These are phyloP conservation scores for Kodamaea suecica DNA, from an alignment of 1,139 yeast genomes.

Conservation along the genomic window DNA sequence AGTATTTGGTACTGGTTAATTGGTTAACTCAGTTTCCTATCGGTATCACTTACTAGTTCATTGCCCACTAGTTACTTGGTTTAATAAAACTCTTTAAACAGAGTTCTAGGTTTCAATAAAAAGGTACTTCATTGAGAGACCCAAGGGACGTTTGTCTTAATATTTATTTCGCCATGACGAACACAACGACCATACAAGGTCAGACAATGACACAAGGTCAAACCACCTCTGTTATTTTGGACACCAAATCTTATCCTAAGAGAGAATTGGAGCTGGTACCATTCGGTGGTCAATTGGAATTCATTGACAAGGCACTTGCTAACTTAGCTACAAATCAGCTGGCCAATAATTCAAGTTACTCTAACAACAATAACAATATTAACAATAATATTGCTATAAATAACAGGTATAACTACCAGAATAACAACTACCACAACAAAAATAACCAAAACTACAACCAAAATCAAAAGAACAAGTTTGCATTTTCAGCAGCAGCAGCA, in stretches of 20 bases:
- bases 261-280: slow-evolving; percentile 29
- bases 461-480: slow-evolving; percentile 23
- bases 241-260: slow-evolving; percentile 28
- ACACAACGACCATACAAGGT: not conserved
- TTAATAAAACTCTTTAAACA: no score
- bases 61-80: no score
- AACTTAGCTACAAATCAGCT: slow-evolving; percentile 11
- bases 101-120: no score
- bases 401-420: slow-evolving; percentile 7
- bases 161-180: not conserved
- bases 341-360: slow-evolving; percentile 3
- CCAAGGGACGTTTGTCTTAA: no score
- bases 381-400: no score
- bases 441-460: slow-evolving; percentile 7
- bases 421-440: slow-evolving; percentile 11
- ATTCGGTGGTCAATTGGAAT: slow-evolving; percentile 30
- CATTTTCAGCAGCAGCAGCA: slow-evolving; percentile 31
- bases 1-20: no score
- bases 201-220: no score
- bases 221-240: no score
- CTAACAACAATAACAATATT: not conserved
- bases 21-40: no score
- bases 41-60: no score
- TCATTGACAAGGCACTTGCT: slow-evolving; percentile 19
- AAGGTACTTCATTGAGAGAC: no score